Conservation (phyloP, 179 eudicot genomes). For the Patellifolia procumbens region DNA sequence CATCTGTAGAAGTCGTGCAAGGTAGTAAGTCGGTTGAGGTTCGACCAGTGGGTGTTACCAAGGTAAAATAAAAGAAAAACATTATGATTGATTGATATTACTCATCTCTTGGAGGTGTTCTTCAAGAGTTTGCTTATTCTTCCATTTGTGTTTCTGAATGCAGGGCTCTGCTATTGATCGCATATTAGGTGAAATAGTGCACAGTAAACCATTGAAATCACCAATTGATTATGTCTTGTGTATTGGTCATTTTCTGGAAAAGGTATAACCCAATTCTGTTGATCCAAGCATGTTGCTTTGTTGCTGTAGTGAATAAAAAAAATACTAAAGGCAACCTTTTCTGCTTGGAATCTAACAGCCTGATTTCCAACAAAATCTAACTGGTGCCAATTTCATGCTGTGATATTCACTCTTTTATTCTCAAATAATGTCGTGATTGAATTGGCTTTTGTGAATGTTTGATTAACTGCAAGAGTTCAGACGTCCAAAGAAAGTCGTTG, state of each 20-base stretch:
- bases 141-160: constrained; percentile 11
- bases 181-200: constrained; percentile 86
- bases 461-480: not conserved
- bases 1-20: constrained; percentile 89
- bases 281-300: not conserved
- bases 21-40: constrained; percentile 94
- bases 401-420: not conserved
- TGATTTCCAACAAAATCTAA: not conserved
- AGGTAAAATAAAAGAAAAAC: constrained; percentile 43
- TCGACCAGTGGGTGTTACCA: constrained; percentile 87
- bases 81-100: not conserved
- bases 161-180: constrained; percentile 96
- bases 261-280: constrained; percentile 44
- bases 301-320: not conserved
- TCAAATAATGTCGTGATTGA: not conserved
- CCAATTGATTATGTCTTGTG: constrained; percentile 90
- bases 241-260: constrained; percentile 82
- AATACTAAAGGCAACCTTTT: not conserved
- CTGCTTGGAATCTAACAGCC: not conserved
- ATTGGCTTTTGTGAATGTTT: not conserved
- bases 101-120: not conserved
- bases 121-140: not conserved
- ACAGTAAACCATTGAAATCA: constrained; percentile 60
- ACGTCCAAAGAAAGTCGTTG: not conserved
- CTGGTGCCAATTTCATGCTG: not conserved